Evolutionary conservation across 805 yeast genomes (phyloP).

Genomic region (Zygotorulaspora florentina): DNA sequence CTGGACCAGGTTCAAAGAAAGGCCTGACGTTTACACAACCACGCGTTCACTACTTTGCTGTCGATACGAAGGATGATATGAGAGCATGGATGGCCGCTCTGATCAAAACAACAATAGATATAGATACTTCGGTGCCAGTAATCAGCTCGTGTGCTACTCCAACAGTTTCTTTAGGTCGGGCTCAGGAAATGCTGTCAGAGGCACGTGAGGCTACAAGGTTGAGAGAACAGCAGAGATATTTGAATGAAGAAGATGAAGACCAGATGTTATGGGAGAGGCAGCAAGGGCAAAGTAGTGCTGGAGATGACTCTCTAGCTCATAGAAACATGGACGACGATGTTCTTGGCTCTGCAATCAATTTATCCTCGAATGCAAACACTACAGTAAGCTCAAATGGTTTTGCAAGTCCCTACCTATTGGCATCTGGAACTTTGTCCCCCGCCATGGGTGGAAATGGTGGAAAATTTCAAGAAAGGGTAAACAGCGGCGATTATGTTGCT

Average conservation of each 20-base stretch:
- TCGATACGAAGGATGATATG: constrained; percentile 87
- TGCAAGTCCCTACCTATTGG: constrained; percentile 63
- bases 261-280: constrained; percentile 32
- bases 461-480: constrained; percentile 8
- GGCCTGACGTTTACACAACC: constrained; percentile 97
- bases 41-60: constrained; percentile 92
- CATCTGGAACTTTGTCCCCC: constrained; percentile 59
- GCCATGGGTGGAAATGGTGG: constrained; percentile 25
- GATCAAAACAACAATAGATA: constrained; percentile 92
- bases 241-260: constrained; percentile 30
- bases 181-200: constrained; percentile 78
- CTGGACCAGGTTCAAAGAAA: constrained; percentile 94
- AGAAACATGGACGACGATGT: constrained; percentile 22
- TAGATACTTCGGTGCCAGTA: constrained; percentile 89
- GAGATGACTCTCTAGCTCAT: constrained; percentile 9
- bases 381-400: constrained; percentile 43
- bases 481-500: constrained; percentile 6
- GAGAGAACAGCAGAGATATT: constrained; percentile 43
- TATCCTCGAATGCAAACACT: constrained; percentile 20
- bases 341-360: constrained; percentile 11
- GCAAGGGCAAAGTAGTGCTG: constrained; percentile 16
- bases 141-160: constrained; percentile 92
- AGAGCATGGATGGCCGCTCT: constrained; percentile 91
- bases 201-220: constrained; percentile 70
- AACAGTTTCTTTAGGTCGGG: constrained; percentile 82